phyloP scores from a whole-genome alignment of 305 asterid genomes.

The Vinca major region DNA sequence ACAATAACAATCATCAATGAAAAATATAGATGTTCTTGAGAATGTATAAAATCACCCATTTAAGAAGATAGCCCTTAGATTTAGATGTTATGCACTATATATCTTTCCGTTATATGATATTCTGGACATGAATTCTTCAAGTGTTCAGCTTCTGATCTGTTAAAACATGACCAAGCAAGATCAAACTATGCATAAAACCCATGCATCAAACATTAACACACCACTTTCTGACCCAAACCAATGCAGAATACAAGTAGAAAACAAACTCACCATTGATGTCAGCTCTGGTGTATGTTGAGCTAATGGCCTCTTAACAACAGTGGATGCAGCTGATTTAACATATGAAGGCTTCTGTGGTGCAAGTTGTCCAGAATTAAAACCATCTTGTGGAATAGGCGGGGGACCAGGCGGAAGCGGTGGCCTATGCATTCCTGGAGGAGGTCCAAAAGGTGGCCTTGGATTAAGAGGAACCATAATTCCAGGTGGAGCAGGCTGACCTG shows the following conservation, averaged over 20 bases:
- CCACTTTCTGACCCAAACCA: neutral
- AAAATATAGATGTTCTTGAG: neutral
- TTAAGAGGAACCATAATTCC: slow-evolving; percentile 65
- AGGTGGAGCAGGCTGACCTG: slow-evolving; percentile 61
- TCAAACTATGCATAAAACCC: neutral
- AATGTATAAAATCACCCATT: neutral
- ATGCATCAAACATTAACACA: neutral
- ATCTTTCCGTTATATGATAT: neutral
- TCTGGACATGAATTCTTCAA: neutral
- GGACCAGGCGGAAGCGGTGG: slow-evolving; percentile 99
- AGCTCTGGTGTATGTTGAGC: slow-evolving; percentile 99
- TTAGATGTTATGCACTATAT: neutral
- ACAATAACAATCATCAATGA: neutral
- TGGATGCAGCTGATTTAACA: slow-evolving; percentile 90
- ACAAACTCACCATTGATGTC: slow-evolving; percentile 79
- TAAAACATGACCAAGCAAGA: neutral
- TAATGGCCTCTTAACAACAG: slow-evolving; percentile 97
- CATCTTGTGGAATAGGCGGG: slow-evolving; percentile 68
- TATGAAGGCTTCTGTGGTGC: slow-evolving; percentile 80
- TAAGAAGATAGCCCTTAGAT: neutral
- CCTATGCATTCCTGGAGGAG: slow-evolving; percentile 71
- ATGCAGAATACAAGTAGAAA: slow-evolving; percentile 4
- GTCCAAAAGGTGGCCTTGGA: slow-evolving; percentile 74
- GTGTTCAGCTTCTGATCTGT: neutral
- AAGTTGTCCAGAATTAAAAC: slow-evolving; percentile 31